Conservation (phyloP, 208 protist species). For the Novymonas esmeraldas region DNA sequence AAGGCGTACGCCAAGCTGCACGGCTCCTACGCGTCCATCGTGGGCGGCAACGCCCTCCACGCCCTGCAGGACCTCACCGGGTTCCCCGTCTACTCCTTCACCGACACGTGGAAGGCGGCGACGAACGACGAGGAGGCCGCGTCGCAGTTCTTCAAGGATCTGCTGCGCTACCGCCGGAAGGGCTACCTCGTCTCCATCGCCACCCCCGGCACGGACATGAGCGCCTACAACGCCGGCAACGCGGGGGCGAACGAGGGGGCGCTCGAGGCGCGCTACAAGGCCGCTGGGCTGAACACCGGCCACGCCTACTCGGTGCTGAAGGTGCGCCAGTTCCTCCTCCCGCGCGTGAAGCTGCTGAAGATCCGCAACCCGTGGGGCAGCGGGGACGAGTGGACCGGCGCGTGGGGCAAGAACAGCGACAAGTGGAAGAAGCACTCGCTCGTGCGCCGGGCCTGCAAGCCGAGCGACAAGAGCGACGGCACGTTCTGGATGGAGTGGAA, state of each 20-base stretch:
- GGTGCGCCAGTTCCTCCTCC: conserved; percentile 33
- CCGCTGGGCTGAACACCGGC: conserved; percentile 35
- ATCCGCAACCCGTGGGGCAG: conserved; percentile 41
- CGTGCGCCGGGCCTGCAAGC: conserved; percentile 32
- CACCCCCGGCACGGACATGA: conserved; percentile 37
- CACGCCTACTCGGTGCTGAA: conserved; percentile 47
- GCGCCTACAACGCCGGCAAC: conserved; percentile 25
- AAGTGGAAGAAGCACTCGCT: conserved; percentile 39
- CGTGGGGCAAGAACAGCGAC: conserved; percentile 37
- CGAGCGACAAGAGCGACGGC: conserved; percentile 33
- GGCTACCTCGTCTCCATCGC: conserved; percentile 42
- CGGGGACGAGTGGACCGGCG: conserved; percentile 42
- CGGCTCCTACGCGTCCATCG: conserved; percentile 69
- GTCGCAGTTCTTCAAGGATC: conserved; percentile 31
- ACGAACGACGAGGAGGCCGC: conserved; percentile 20
- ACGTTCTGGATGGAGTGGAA: conserved; percentile 71
- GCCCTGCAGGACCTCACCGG: conserved; percentile 70
- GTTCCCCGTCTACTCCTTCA: conserved; percentile 47
- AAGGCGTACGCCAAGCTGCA: conserved; percentile 90
- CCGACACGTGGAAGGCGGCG: conserved; percentile 42
- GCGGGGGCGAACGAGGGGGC: conserved; percentile 12
- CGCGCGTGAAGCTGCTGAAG: conserved; percentile 42
- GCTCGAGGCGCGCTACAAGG: conserved; percentile 31
- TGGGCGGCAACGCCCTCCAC: conserved; percentile 49
- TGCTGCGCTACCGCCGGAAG: conserved; percentile 24